Evolutionary conservation across 2,329 filamentous ascomycete species (phyloP), one percentile per base, ranked within the genome.

Genomic region (Trichoderma afroharzianum): DNA sequence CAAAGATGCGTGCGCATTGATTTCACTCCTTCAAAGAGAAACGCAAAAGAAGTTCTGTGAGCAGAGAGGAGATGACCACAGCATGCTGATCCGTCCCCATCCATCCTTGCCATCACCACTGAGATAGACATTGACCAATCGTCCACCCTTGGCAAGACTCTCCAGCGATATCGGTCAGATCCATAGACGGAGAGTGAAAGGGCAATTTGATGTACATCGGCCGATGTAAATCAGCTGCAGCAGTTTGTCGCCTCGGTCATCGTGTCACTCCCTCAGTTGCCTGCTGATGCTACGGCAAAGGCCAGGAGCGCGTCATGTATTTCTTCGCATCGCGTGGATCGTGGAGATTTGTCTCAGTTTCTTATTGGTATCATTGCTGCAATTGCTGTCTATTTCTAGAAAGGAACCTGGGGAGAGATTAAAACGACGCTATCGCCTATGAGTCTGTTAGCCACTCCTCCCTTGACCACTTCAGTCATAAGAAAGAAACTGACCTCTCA

Each of bases 381-480:
- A 68, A 53, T 53, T 32, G 33, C 62, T 76, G 57, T 43, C 59
- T 67, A 63, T 53, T 36, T 26, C 70, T 78, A 85, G 74, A 83
- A 82, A 1, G 84, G 82, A 55, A 81, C 85, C 76, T 89, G 87
- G 15, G 90, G 90, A 69, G 91, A 92, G 76, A 92, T 91, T 77
- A 93, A 85, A 72, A 93, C 90, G 68, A 93, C 91, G 72, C 91
- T 92, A 77, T 93, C 91, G 74, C 91, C 91, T 93, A 74, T 57
- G 30, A 62, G 24, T 24, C 32, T 69, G 74, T 82, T 64, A 81
- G 78, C 30, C 14, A 68, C 47, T 14, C 47, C 47, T 53, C 21
- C 3, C 14, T 14, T 50, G 18, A 57, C 24, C 7, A 33, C 18
- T 8, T 26, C 24, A 24, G 24, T 6, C n/a, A 12, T 0, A 50